Evolutionary conservation across 352 stramenopile genomes (phyloP), one percentile per base, ranked within the genome.

Genomic region (Phytopythium litorale): DNA sequence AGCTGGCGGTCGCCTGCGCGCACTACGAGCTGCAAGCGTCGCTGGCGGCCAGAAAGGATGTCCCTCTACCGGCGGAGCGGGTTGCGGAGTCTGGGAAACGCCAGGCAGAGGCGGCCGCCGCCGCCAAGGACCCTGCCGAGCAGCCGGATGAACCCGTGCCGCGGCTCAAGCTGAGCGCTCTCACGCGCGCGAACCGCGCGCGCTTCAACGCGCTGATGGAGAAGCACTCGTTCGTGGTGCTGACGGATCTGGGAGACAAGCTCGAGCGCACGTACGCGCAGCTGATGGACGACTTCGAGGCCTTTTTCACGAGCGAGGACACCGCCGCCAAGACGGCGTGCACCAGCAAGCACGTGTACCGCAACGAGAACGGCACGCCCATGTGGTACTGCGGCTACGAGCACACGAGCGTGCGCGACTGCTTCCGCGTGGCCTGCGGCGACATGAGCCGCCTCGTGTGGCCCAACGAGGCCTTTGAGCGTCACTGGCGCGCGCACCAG

Each of bases 381-480:
- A 84, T 87, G 64, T 87, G 78, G 78, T 87, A 87, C 64, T 76
- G 67, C 64, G 78, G 78, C 40, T 87, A 84, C 40, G 78, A 87
- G 48, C 70, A 78, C 51, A 84, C 76, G 19, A 78, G 65, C 58
- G 76, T 87, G 50, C 75, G 78, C 25, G 78, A 87, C 62, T 84
- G 75, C 62, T 87, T 84, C 58, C 75, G 75, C 46, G 75, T 84
- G 58, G 75, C 80, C 43, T 79, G 73, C 32, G 78, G 75, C 32
- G 70, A 84, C 40, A 80, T 84, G 67, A 75, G 63, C 32, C 74
- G 72, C 9, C 51, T 86, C 32, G 46, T 77, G 38, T 86, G 77
- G 77, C 77, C 77, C 2, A 75, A 65, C 12, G 57, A 61, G 5
- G 68, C 67, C 16, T 86, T 86, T 43, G 60, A 84, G 56, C 52